phyloP scores from a whole-genome alignment of 2,329 filamentous ascomycete species.

The Nothophaeocryptopus gaeumannii region DNA sequence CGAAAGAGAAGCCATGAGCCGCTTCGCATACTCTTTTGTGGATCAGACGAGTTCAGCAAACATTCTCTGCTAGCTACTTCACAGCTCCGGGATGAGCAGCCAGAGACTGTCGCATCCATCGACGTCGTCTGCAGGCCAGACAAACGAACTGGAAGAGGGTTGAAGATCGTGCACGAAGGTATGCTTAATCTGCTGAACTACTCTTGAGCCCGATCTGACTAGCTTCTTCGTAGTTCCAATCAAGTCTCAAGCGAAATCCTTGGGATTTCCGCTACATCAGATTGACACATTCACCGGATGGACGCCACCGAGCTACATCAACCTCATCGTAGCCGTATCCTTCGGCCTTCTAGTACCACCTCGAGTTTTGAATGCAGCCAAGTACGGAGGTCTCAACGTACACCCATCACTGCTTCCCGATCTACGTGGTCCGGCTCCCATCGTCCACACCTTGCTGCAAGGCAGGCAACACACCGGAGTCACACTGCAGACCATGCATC shows the following conservation, averaged over 20 bases:
- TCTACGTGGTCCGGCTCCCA: slow-evolving; percentile 78
- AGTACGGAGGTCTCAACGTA: slow-evolving; percentile 87
- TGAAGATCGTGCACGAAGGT: slow-evolving; percentile 63
- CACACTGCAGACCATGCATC: slow-evolving; percentile 82
- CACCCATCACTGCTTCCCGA: slow-evolving; percentile 81
- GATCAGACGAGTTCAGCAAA: slow-evolving; percentile 87
- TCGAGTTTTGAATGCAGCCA: slow-evolving; percentile 65
- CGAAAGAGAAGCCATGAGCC: slow-evolving; percentile 43
- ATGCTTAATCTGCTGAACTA: slow-evolving; percentile 9
- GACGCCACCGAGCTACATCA: slow-evolving; percentile 61
- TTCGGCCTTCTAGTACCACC: slow-evolving; percentile 87
- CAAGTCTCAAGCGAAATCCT: slow-evolving; percentile 59
- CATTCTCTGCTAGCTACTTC: slow-evolving; percentile 62
- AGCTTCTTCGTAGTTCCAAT: slow-evolving; percentile 52
- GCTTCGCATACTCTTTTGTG: slow-evolving; percentile 86
- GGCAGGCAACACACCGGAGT: slow-evolving; percentile 65
- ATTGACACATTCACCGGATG: slow-evolving; percentile 80
- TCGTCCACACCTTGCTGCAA: slow-evolving; percentile 77
- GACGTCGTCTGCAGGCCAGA: slow-evolving; percentile 80
- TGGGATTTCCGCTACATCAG: slow-evolving; percentile 68
- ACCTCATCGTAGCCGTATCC: slow-evolving; percentile 87
- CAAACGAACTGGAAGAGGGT: slow-evolving; percentile 72
- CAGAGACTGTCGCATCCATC: slow-evolving; percentile 65
- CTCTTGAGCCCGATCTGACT: neutral
- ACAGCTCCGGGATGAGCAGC: slow-evolving; percentile 16